Percentiles rank a stretch among this genome's conserved stretches.
Conservation (phyloP, 2,329 filamentous ascomycete species). For the Paraphoma sp. region DNA sequence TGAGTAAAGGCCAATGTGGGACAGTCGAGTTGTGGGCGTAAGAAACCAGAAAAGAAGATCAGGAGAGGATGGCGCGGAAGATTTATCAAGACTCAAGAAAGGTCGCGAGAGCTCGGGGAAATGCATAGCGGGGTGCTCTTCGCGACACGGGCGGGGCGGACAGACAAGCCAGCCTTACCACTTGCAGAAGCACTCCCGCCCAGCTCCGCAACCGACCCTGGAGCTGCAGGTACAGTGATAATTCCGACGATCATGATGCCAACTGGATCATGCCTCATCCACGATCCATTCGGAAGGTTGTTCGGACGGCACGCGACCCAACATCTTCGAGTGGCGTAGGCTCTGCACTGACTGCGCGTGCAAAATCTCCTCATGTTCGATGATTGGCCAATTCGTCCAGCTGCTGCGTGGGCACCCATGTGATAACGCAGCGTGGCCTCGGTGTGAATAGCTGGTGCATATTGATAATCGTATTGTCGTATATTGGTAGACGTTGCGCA, state of each 20-base stretch:
- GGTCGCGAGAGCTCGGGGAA: slow-evolving; percentile 26
- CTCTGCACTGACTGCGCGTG: too few relatives aligned
- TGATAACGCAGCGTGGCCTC: too few relatives aligned
- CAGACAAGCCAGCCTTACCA: slow-evolving; percentile 19
- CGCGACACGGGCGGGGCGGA: slow-evolving; percentile 29
- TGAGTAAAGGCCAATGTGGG: not conserved
- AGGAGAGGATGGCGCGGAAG: slow-evolving; percentile 2
- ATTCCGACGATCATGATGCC: slow-evolving; percentile 2
- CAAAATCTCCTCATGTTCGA: too few relatives aligned
- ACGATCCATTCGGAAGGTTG: too few relatives aligned
- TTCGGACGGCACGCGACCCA: too few relatives aligned
- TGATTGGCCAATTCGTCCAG: too few relatives aligned
- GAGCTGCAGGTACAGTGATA: slow-evolving; percentile 22
- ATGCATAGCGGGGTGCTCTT: slow-evolving; percentile 26
- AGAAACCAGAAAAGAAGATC: slow-evolving; percentile 5
- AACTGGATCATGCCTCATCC: not conserved
- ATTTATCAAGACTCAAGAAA: slow-evolving; percentile 16
- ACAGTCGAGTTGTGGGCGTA: not conserved
- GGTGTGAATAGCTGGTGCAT: too few relatives aligned
- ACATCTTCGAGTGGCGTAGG: too few relatives aligned
- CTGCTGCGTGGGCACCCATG: too few relatives aligned
- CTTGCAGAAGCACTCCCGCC: slow-evolving; percentile 24
- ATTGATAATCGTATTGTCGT: too few relatives aligned
- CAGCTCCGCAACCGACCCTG: slow-evolving; percentile 13
- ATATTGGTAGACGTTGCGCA: too few relatives aligned